Evolutionary conservation across 345 rosid genomes (phyloP), one percentile per base, ranked within the genome.

Genomic region (Salix viminalis): DNA sequence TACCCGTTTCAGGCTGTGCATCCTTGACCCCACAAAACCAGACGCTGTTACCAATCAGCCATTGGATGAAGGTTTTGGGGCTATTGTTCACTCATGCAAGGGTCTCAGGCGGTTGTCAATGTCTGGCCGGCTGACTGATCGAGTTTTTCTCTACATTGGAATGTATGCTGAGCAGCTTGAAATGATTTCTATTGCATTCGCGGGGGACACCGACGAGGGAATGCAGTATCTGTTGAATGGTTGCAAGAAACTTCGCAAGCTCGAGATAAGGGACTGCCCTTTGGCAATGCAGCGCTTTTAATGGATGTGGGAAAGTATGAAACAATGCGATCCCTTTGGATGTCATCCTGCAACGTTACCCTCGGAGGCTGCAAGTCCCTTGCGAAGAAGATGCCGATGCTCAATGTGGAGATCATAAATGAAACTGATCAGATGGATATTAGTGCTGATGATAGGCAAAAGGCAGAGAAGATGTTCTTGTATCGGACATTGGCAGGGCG

Each of bases 261-360:
- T 96, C 15, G 99, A 96, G 89, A 91, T 93, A 75, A 84, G 88
- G 78, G 98, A 93, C 80, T 7, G 97, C 87, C 99, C 98, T 58
- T 96, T 92, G 98, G 98, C 69, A 76, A 96, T 68, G 85, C 52
- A 1, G 98, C 99, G 52, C 99, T 96, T 85, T 87, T 91, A 74
- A 79, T 69, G 81, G 99, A 92, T 79, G 86, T 90, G 83, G 88
- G 82, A 61, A 96, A 92, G 97, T 93, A 96, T 83, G 96, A 93
- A 77, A 89, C 98, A 90, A 96, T 96, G 99, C 98, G 99, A 89
- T 96, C 98, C 93, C 99, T 96, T 93, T 93, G 99, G 99, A 96
- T 96, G 98, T 96, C 99, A 82, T 90, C 99, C 70, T 96, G 98
- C 50, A 90, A 93, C 75, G 86, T 93, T 77, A 92, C 99, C 78